A percentile compares a stretch with the other conserved stretches of the same genome.
Evolutionary conservation across 106 monocot genomes (phyloP).

Genomic region (Dendrobium chrysotoxum): DNA sequence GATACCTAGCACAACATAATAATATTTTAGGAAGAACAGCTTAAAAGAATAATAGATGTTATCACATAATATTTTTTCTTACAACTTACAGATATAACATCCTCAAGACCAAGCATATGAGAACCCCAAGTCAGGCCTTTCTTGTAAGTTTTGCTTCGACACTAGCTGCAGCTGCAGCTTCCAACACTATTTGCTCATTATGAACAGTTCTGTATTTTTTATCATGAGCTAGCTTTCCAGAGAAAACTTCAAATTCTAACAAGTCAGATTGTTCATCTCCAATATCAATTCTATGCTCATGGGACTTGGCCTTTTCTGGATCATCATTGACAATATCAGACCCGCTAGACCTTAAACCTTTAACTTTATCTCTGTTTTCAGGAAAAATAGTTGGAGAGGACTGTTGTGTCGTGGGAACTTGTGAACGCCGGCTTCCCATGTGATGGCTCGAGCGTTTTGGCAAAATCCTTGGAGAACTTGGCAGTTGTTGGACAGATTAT

Average conservation of each 20-base stretch:
- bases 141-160: conserved; percentile 80
- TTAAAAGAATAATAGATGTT: background rate
- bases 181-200: conserved; percentile 24
- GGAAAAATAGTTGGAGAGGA: conserved; percentile 64
- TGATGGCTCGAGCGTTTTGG: background rate
- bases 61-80: background rate
- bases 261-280: conserved; percentile 85
- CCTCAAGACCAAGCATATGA: conserved; percentile 59
- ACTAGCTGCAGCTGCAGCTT: conserved; percentile 20
- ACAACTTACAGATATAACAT: conserved; percentile 92
- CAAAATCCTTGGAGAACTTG: conserved; percentile 1
- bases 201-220: conserved; percentile 36
- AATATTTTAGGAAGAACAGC: background rate
- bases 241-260: conserved; percentile 73
- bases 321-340: conserved; percentile 30
- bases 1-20: conserved; percentile 34
- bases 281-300: conserved; percentile 83
- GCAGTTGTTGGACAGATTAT: background rate
- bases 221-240: conserved; percentile 72
- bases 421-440: conserved; percentile 7
- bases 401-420: conserved; percentile 28
- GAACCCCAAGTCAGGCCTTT: conserved; percentile 88
- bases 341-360: conserved; percentile 35
- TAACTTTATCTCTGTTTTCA: conserved; percentile 47
- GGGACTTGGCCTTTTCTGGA: conserved; percentile 36